These are phyloP conservation scores for Pleurotus citrinopileatus DNA, from an alignment of 768 basidiomycete genomes.

Conservation along the genomic window DNA sequence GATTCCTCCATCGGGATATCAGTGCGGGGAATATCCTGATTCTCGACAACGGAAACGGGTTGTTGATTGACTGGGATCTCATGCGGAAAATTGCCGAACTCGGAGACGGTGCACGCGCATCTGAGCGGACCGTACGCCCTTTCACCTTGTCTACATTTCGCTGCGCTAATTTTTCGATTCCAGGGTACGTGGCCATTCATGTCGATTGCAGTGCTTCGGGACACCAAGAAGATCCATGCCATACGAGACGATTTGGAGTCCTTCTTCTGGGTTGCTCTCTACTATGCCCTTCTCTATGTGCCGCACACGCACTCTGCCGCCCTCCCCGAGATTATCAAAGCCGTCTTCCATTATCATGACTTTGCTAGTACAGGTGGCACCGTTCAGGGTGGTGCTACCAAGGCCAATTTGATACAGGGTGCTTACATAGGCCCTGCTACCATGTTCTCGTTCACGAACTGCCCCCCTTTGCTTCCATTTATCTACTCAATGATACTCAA, in stretches of 20 bases:
- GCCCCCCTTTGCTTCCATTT: too few species aligned
- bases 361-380: too few species aligned
- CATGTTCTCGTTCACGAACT: too few species aligned
- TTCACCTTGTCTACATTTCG: neutral
- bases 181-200: constrained; percentile 19
- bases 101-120: neutral
- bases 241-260: constrained; percentile 16
- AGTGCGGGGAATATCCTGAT: constrained; percentile 11
- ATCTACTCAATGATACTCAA: too few species aligned
- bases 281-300: constrained; percentile 12
- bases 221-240: constrained; percentile 6
- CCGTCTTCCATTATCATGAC: too few species aligned
- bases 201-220: constrained; percentile 5
- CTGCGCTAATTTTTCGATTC: neutral
- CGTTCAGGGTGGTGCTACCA: too few species aligned
- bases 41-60: neutral
- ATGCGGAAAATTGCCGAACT: neutral
- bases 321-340: neutral
- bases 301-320: constrained; percentile 1
- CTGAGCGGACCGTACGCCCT: constrained; percentile 2
- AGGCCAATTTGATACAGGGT: too few species aligned
- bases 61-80: constrained; percentile 8
- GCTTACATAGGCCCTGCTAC: too few species aligned
- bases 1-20: constrained; percentile 10
- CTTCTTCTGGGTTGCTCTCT: constrained; percentile 18